Conservation (phyloP, 129 eudicot species). For the Lactuca saligna region DNA sequence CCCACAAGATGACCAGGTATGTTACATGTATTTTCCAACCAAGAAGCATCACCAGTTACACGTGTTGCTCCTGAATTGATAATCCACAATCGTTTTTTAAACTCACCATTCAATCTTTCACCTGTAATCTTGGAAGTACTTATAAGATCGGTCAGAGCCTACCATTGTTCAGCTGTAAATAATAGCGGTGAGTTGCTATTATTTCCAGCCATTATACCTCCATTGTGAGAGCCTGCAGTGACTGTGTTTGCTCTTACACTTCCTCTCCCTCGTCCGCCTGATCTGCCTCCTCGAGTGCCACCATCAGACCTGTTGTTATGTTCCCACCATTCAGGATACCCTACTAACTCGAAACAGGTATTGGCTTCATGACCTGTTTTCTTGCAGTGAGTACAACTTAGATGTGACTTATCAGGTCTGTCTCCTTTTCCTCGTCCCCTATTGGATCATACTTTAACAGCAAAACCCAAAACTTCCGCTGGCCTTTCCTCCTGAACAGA, state of each 20-base stretch:
- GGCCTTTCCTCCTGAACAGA: neutral
- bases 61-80: conserved; percentile 7
- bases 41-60: too few species aligned
- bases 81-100: too few species aligned
- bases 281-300: neutral
- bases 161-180: too few species aligned
- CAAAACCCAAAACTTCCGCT: neutral
- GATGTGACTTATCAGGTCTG: neutral
- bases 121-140: too few species aligned
- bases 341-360: neutral
- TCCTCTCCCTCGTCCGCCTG: neutral
- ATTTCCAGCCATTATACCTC: neutral
- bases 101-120: too few species aligned
- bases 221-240: neutral
- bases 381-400: too few species aligned
- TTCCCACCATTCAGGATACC: conserved; percentile 8
- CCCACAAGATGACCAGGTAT: too few species aligned
- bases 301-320: neutral
- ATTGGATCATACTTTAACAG: neutral
- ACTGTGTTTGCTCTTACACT: neutral
- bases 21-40: too few species aligned
- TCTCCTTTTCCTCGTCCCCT: neutral
- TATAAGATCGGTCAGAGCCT: too few species aligned
- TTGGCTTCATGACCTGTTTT: neutral
- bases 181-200: neutral